Percentiles rank a stretch among this genome's conserved stretches.
Conservation (phyloP, 2,329 filamentous ascomycete species). For the Pyricularia pennisetigena region DNA sequence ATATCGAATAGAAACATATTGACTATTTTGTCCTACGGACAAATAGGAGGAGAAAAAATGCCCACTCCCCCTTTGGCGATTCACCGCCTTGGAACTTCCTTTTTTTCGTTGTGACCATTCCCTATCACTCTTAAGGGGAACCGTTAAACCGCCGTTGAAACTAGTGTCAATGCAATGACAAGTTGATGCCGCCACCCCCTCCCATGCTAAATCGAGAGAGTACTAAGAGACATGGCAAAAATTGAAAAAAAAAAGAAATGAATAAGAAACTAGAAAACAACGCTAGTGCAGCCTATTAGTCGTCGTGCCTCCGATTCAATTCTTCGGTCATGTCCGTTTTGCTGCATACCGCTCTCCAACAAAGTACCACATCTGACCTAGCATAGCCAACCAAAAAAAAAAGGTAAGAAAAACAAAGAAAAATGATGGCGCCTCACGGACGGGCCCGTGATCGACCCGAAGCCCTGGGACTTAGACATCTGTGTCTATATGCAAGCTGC, state of each 20-base stretch:
- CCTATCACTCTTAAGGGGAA: background rate
- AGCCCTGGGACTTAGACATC: background rate
- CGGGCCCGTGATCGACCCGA: background rate
- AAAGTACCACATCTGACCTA: background rate
- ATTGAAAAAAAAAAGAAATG: background rate
- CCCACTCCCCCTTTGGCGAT: background rate
- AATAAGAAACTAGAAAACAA: too few relatives aligned
- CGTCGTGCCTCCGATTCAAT: background rate
- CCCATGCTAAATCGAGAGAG: background rate
- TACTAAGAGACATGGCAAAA: too few relatives aligned
- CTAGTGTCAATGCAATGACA: background rate
- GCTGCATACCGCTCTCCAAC: background rate
- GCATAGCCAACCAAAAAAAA: background rate
- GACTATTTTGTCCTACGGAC: background rate
- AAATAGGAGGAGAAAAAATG: background rate
- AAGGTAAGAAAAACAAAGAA: background rate
- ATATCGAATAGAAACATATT: background rate
- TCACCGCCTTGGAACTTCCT: background rate
- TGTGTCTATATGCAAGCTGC: background rate
- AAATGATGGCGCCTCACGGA: background rate
- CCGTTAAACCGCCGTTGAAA: background rate
- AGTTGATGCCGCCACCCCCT: background rate
- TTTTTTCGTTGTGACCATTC: background rate
- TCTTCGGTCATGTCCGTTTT: background rate
- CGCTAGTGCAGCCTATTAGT: background rate